A percentile compares a stretch with the other conserved stretches of the same genome.
phyloP scores from a whole-genome alignment of 179 eudicot species.

The Drosera spatulata region DNA sequence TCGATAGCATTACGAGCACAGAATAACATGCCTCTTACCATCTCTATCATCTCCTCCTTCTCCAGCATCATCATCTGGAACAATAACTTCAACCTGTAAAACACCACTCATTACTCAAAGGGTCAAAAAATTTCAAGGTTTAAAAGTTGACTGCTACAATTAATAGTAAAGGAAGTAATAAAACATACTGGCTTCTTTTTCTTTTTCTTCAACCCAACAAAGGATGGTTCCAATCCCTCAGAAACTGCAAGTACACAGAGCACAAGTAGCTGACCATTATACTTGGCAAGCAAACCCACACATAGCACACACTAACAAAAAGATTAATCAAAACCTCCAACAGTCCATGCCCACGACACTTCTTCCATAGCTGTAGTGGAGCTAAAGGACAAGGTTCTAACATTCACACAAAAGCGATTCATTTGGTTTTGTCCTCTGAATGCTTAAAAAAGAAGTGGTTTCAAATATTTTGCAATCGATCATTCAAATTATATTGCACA shows the following conservation, averaged over 20 bases:
- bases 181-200: conserved; percentile 69
- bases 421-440: too few relatives aligned
- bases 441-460: too few relatives aligned
- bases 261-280: not conserved
- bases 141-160: not conserved
- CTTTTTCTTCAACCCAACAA: conserved; percentile 80
- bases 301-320: not conserved
- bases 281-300: not conserved
- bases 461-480: too few relatives aligned
- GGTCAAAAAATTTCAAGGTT: not conserved
- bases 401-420: too few relatives aligned
- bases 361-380: too few relatives aligned
- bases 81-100: conserved; percentile 56
- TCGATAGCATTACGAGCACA: not conserved
- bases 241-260: conserved; percentile 29
- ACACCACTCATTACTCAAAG: not conserved
- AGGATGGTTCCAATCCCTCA: conserved; percentile 55
- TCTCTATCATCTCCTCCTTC: conserved; percentile 55
- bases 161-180: not conserved
- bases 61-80: conserved; percentile 45
- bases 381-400: too few relatives aligned
- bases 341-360: too few relatives aligned
- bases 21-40: conserved; percentile 22
- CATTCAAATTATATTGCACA: too few relatives aligned
- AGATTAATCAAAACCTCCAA: not conserved